Evolutionary conservation across 2,329 filamentous ascomycete species (phyloP).

Genomic region (Pseudogymnoascus sp.): DNA sequence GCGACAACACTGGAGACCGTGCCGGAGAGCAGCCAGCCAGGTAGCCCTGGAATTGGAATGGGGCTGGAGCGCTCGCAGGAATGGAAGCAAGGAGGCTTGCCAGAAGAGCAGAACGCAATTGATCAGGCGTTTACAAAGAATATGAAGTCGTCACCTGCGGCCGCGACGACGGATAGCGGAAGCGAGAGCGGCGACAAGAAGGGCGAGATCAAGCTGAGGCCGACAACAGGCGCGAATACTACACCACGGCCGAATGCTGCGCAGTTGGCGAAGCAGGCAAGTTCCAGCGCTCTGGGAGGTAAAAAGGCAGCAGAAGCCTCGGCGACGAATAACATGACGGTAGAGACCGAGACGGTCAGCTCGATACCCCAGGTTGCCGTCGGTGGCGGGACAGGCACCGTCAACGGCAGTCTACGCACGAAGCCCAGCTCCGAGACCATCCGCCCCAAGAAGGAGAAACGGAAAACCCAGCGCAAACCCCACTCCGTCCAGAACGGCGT

Average conservation of each 20-base stretch:
- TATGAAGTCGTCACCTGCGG: constrained; percentile 37
- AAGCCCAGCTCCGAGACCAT: constrained; percentile 96
- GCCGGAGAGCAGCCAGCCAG: constrained; percentile 75
- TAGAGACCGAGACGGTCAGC: constrained; percentile 91
- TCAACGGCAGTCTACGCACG: constrained; percentile 65
- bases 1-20: constrained; percentile 74
- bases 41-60: constrained; percentile 49
- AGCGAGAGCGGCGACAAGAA: constrained; percentile 56
- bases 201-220: constrained; percentile 32
- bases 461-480: constrained; percentile 67
- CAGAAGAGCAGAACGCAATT: constrained; percentile 30
- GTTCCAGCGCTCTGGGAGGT: constrained; percentile 51
- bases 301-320: constrained; percentile 64
- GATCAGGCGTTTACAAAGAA: constrained; percentile 28
- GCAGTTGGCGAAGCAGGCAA: constrained; percentile 55
- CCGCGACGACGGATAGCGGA: constrained; percentile 45
- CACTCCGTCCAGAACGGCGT: constrained; percentile 61
- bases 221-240: constrained; percentile 30
- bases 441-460: constrained; percentile 87
- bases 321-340: constrained; percentile 75
- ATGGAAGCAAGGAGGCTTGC: constrained; percentile 35
- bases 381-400: constrained; percentile 52
- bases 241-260: constrained; percentile 43
- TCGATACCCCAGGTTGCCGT: constrained; percentile 80
- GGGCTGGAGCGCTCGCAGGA: constrained; percentile 39